Evolutionary conservation across 148 eudicot genomes (phyloP).

Genomic region (Salicornia ramosissima): DNA sequence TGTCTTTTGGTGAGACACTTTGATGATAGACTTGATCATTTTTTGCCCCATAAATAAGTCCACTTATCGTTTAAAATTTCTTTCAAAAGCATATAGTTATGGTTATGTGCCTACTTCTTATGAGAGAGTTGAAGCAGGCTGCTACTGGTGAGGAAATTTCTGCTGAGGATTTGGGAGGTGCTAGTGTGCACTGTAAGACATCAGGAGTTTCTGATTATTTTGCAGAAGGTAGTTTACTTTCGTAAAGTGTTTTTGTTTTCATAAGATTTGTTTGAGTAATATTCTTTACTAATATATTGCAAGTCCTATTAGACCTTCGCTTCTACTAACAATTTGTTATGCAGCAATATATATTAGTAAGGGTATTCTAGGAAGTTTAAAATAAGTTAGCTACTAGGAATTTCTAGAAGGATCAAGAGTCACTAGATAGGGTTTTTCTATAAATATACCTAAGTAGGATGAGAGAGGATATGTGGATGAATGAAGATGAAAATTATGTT

Average conservation of each 20-base stretch:
- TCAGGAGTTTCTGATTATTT: conserved; percentile 97
- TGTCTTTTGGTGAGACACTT: too few relatives aligned
- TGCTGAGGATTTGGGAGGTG: conserved; percentile 98
- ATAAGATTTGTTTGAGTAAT: neutral
- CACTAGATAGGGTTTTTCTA: too few relatives aligned
- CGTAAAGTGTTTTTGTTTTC: neutral
- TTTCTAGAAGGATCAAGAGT: too few relatives aligned
- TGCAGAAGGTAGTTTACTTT: conserved; percentile 65
- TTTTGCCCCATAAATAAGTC: too few relatives aligned
- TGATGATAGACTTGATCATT: too few relatives aligned
- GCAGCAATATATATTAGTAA: too few relatives aligned
- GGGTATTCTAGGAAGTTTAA: too few relatives aligned
- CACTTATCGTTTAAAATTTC: neutral
- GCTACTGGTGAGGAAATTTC: conserved; percentile 99
- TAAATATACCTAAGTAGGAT: too few relatives aligned
- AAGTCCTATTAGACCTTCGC: neutral
- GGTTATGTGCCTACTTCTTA: conserved; percentile 18
- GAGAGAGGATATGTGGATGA: too few relatives aligned
- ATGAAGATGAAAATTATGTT: too few relatives aligned
- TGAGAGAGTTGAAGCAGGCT: conserved; percentile 54
- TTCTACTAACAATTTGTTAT: too few relatives aligned
- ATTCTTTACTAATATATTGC: neutral
- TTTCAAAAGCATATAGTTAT: neutral
- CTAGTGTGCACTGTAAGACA: conserved; percentile 86
- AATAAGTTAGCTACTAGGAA: too few relatives aligned